Base-by-base conservation (phyloP, 169 alveolate species). In the Babesia microti region DNA sequence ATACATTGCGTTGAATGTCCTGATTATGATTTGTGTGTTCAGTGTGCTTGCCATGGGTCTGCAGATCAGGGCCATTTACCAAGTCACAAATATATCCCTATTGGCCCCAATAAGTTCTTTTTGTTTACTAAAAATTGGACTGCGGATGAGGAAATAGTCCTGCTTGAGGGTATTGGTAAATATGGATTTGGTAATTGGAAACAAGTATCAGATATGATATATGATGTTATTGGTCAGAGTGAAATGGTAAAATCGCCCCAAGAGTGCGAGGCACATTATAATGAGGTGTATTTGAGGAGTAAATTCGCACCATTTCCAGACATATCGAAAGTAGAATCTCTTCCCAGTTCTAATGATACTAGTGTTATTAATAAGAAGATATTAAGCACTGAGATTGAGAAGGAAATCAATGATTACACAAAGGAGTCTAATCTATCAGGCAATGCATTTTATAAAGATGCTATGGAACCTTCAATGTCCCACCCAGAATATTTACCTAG, bases 121-220 rank as follows among this genome's bases (percentile, higher is more conserved):
- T 54, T 82, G 24, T 49, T 73, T 32, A 53, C 68, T 12, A 73
- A 53, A 41, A 80, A 78, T 28, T 83, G 91, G 91, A 70, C 83
- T 9, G 91, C 91, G 15, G 91, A 83, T 43, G 91, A 84, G 37
- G 91, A 83, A 37, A 35, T 81, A 17, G n/a, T 79, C 6, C 51
- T 83, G 17, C 74, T 83, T 36, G 91, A 83, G 32, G 91, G 90
- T 41, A 76, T 83, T 27, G 63, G 89, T 42, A 81, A 83, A 32
- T 73, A 44, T 42, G 91, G 91, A 0, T 65, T 83, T 37, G 91
- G 91, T n/a, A 83, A 83, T 61, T 83, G 91, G 91, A 41, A 43
- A 28, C 68, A 61, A 34, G 74, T 61, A 9, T 47, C 74, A 6
- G 74, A 61, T 34, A 52, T 61, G 74, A 68, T 61, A 18, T 52